Evolutionary conservation across 106 monocot genomes (phyloP).

Genomic region (Dioscorea zingiberensis): DNA sequence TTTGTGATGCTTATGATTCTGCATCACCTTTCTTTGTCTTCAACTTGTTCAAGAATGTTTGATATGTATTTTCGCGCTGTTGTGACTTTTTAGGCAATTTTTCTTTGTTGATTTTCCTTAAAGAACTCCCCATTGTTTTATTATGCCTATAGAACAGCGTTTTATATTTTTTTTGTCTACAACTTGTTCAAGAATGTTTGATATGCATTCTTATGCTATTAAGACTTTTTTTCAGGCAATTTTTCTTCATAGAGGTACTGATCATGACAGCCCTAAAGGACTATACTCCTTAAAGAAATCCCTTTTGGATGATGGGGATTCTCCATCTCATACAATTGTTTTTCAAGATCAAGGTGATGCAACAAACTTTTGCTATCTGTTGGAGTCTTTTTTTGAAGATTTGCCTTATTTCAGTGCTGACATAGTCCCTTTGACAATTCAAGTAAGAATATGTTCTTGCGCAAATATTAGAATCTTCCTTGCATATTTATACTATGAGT

Average conservation of each 20-base stretch:
- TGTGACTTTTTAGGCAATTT: too few relatives aligned
- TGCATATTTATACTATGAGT: too few relatives aligned
- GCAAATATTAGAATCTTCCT: too few relatives aligned
- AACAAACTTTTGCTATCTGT: conserved; percentile 62
- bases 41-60: too few relatives aligned
- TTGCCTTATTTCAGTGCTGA: conserved; percentile 60
- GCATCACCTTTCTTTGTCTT: too few relatives aligned
- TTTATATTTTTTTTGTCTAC: too few relatives aligned
- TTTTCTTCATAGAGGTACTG: conserved; percentile 36
- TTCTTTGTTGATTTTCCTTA: too few relatives aligned
- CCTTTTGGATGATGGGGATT: conserved; percentile 20
- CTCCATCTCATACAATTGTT: conserved; percentile 40
- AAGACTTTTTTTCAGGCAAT: conserved; percentile 39
- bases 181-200: too few relatives aligned
- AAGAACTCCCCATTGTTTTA: too few relatives aligned
- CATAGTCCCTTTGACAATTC: conserved; percentile 55
- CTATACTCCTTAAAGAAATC: conserved; percentile 56
- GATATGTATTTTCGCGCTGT: too few relatives aligned
- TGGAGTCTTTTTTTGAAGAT: conserved; percentile 69
- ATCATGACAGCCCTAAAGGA: conserved; percentile 27
- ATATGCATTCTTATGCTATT: not conserved
- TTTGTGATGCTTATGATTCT: too few relatives aligned
- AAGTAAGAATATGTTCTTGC: conserved; percentile 27
- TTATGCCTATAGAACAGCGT: too few relatives aligned
- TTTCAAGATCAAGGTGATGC: conserved; percentile 79